Percentiles rank a stretch among this genome's conserved stretches.
phyloP scores from a whole-genome alignment of 805 yeast species.

The Starmerella lactis-condensi region DNA sequence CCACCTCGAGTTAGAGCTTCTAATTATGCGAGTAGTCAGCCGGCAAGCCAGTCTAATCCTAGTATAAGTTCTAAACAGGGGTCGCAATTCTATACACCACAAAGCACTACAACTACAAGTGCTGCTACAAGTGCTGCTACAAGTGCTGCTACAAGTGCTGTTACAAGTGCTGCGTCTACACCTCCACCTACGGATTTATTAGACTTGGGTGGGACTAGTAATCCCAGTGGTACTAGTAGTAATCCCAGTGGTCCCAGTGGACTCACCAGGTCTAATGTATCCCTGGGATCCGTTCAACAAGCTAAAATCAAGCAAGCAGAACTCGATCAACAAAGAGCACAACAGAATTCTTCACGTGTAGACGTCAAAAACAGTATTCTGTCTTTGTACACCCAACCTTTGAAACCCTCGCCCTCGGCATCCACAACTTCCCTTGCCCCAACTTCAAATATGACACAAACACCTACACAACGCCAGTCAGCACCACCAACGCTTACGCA shows the following conservation, averaged over 20 bases:
- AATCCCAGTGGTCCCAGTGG: constrained; percentile 7
- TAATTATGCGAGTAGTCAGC: background rate
- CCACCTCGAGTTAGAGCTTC: constrained; percentile 4
- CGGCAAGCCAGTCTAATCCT: background rate
- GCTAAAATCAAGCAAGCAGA: background rate
- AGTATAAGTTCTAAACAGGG: background rate
- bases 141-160: constrained; percentile 1
- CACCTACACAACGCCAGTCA: background rate
- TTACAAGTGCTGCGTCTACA: background rate
- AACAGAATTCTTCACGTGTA: constrained; percentile 31
- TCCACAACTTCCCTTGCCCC: constrained; percentile 1
- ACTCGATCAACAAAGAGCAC: background rate
- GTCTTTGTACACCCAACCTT: constrained; percentile 45
- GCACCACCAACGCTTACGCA: background rate
- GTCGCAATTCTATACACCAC: background rate
- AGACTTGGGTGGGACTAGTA: constrained; percentile 8
- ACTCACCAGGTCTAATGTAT: background rate
- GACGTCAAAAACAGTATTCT: constrained; percentile 83
- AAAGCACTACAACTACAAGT: background rate
- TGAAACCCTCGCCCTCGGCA: constrained; percentile 7
- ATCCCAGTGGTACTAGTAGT: background rate
- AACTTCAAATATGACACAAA: too few species aligned
- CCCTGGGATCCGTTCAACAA: background rate
- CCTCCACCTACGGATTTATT: constrained; percentile 6
- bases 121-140: constrained; percentile 2